Conservation (phyloP, 129 eudicot genomes). For the Sambucus nigra region DNA sequence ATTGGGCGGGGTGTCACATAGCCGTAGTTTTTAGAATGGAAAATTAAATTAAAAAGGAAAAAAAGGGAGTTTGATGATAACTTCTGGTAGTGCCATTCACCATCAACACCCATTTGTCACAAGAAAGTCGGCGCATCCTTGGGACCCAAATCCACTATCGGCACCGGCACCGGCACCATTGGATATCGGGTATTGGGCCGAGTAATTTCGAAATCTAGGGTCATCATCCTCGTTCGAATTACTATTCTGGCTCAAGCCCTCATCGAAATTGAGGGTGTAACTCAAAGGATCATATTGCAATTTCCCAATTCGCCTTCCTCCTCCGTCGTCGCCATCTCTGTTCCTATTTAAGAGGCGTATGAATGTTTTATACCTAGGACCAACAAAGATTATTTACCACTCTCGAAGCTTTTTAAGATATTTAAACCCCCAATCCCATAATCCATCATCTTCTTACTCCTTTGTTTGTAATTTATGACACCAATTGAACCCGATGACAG, state of each 20-base stretch:
- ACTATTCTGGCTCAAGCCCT: constrained; percentile 40
- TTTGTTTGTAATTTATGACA: constrained; percentile 26
- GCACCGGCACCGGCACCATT: too few relatives aligned
- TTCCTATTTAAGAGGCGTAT: constrained; percentile 56
- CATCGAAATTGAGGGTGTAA: constrained; percentile 72
- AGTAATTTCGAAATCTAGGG: constrained; percentile 43
- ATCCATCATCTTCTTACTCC: constrained; percentile 13
- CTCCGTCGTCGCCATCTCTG: constrained; percentile 15
- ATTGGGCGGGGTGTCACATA: too few relatives aligned
- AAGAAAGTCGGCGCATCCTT: too few relatives aligned
- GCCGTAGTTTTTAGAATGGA: too few relatives aligned
- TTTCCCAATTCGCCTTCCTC: constrained; percentile 20
- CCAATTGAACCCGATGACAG: constrained; percentile 2
- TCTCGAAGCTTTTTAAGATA: constrained; percentile 46
- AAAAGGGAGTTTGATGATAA: too few relatives aligned
- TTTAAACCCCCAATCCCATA: constrained; percentile 36
- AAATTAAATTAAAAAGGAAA: too few relatives aligned
- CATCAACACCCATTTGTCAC: too few relatives aligned
- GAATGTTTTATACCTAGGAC: constrained; percentile 68
- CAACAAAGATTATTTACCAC: constrained; percentile 70
- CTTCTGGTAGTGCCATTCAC: too few relatives aligned
- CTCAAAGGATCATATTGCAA: constrained; percentile 65
- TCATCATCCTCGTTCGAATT: constrained; percentile 43
- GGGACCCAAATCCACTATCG: too few relatives aligned
- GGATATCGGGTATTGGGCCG: too few relatives aligned